Conservation (phyloP, 805 yeast genomes). For the Dipodascus geniculatus region DNA sequence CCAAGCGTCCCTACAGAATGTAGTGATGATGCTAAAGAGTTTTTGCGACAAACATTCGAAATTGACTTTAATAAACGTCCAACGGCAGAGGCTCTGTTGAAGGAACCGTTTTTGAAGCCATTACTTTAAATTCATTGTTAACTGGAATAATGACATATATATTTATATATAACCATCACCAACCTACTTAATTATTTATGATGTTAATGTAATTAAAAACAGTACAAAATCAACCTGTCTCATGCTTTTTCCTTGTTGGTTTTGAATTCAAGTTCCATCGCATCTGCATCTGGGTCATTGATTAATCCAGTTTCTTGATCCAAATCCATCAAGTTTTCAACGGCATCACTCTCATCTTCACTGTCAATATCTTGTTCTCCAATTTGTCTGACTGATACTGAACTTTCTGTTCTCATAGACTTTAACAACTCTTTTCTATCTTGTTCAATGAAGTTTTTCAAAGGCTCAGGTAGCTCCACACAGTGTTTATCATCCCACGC, state of each 20-base stretch:
- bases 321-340: conserved; percentile 9
- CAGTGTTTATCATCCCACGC: background rate
- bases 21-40: conserved; percentile 54
- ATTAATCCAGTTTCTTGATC: conserved; percentile 2
- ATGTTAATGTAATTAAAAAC: background rate
- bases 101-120: conserved; percentile 39
- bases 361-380: background rate
- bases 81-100: conserved; percentile 54
- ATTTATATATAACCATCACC: background rate
- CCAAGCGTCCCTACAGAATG: conserved; percentile 67
- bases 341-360: conserved; percentile 4
- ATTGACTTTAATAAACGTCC: conserved; percentile 66
- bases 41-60: conserved; percentile 57
- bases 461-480: background rate
- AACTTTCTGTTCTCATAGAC: background rate
- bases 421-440: background rate
- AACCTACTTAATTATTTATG: background rate
- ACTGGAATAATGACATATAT: background rate
- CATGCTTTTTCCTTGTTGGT: background rate
- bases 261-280: conserved; percentile 1
- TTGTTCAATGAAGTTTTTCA: background rate
- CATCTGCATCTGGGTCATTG: conserved; percentile 5
- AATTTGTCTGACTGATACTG: background rate
- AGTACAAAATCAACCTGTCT: no score
- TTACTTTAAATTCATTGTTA: background rate